A percentile compares a stretch with the other conserved stretches of the same genome.
These are phyloP conservation scores for Phascolomyces articulosus DNA, from an alignment of 371 early-diverging fungal species.

Conservation along the genomic window DNA sequence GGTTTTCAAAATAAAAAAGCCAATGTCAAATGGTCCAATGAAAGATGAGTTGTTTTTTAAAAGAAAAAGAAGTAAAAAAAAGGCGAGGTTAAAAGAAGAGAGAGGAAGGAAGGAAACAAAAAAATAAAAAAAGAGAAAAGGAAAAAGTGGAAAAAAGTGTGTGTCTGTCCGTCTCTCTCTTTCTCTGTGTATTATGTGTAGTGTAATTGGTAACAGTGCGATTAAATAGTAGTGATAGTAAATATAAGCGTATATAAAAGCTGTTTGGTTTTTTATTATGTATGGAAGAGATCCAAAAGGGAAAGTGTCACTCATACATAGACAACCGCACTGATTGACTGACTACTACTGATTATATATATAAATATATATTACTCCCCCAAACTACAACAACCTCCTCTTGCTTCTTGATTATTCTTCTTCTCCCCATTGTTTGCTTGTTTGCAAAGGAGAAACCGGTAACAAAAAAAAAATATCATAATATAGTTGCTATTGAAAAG, in stretches of 20 bases:
- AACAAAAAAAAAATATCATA: neutral
- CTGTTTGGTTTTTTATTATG: no score
- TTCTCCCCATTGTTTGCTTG: conserved; percentile 1
- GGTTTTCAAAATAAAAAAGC: neutral
- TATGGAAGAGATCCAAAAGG: conserved; percentile 10
- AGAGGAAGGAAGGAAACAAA: neutral
- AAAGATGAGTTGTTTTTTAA: neutral
- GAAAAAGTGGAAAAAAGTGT: no score
- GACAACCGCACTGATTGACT: no score
- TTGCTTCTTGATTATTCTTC: neutral
- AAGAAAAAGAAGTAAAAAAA: neutral
- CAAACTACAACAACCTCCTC: no score
- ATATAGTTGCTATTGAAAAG: neutral
- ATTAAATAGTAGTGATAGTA: no score
- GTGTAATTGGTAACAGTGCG: no score
- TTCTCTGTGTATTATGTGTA: no score
- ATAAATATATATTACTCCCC: conserved; percentile 2
- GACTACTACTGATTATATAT: no score
- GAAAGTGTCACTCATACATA: conserved; percentile 9
- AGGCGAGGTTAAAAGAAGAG: conserved; percentile 4
- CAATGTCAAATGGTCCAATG: no score
- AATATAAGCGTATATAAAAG: no score
- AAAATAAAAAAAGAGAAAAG: no score
- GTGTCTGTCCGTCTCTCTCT: no score
- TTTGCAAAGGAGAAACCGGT: conserved; percentile 7